Conservation (phyloP, 352 stramenopile species). For the Globisporangium cylindrosporum region DNA sequence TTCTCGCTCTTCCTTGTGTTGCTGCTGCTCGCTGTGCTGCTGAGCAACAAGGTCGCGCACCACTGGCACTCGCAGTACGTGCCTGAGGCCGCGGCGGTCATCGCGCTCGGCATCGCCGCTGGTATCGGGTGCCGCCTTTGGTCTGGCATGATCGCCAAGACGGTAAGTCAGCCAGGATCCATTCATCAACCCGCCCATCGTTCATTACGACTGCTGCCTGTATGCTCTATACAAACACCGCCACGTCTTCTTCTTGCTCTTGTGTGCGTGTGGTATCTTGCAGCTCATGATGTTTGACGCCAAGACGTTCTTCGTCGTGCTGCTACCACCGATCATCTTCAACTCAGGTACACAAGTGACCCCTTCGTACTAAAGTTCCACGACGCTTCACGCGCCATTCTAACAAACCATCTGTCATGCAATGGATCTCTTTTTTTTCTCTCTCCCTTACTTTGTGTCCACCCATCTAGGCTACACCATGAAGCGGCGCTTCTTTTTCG, state of each 20-base stretch:
- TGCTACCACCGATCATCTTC: constrained; percentile 94
- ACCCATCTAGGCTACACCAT: constrained; percentile 70
- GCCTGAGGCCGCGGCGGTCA: constrained; percentile 52
- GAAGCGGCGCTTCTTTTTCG: constrained; percentile 90
- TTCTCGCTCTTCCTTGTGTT: constrained; percentile 68
- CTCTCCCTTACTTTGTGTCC: background rate
- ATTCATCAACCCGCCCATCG: background rate
- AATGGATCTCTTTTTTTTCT: background rate
- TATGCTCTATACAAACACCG: background rate
- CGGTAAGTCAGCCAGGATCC: constrained; percentile 15
- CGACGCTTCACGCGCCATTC: background rate
- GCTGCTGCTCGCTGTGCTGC: constrained; percentile 67
- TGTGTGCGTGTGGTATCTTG: constrained; percentile 2
- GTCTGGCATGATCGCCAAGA: constrained; percentile 44
- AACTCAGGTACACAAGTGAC: constrained; percentile 61
- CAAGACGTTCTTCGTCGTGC: constrained; percentile 90
- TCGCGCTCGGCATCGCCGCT: constrained; percentile 49
- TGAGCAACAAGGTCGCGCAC: constrained; percentile 75
- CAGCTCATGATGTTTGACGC: constrained; percentile 86
- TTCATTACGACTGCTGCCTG: no score
- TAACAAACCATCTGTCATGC: background rate
- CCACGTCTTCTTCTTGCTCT: background rate
- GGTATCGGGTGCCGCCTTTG: constrained; percentile 57
- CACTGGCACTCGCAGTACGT: constrained; percentile 74
- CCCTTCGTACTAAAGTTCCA: background rate